Base-by-base conservation (phyloP, 1,139 yeast genomes). In the Candida neerlandica region DNA sequence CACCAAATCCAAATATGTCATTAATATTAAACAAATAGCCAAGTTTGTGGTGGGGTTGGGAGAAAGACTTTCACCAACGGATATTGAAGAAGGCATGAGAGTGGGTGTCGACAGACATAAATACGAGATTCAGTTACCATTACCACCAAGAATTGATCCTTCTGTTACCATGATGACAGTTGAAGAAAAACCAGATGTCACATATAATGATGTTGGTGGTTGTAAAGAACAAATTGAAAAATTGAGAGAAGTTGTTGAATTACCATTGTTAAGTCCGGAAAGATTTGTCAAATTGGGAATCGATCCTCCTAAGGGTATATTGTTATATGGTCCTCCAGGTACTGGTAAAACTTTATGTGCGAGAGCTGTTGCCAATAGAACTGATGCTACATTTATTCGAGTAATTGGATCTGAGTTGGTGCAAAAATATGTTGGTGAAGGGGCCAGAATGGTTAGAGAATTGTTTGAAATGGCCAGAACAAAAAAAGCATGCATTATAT, bases 101-200 rank as follows among this genome's bases (percentile, higher is more conserved):
- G 98, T 94, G 43, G 99, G 99, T 63, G 99, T 94, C 53, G 99
- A 94, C 69, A 85, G 99, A 70, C 91, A 89, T 64, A 94, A 94
- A 70, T 94, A 95, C 71, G 96, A 92, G 69, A 94, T 94, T 65
- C 96, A 91, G 77, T 80, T 94, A 61, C 99, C 99, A 23, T 78
- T 95, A 58, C 99, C 99, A 19, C 99, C 99, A 47, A 80, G 96
- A 65, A 94, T 94, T 65, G 99, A 94, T 69, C 98, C 99, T 10
- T 83, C 92, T 15, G 99, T 94, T 48, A 94, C 99, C n/a, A 94
- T 94, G 99, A 94, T 94, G 99, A 92, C 98, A 1, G 99, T 94
- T 47, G 99, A 94, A 69, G 99, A 94, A 68, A 94, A 94, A 70
- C 99, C 99, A 15, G 95, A 87, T 70, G 94, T 87, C 34, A 87